Base-by-base conservation (phyloP, 2,329 filamentous ascomycete genomes). In the Cordyceps farinosa region DNA sequence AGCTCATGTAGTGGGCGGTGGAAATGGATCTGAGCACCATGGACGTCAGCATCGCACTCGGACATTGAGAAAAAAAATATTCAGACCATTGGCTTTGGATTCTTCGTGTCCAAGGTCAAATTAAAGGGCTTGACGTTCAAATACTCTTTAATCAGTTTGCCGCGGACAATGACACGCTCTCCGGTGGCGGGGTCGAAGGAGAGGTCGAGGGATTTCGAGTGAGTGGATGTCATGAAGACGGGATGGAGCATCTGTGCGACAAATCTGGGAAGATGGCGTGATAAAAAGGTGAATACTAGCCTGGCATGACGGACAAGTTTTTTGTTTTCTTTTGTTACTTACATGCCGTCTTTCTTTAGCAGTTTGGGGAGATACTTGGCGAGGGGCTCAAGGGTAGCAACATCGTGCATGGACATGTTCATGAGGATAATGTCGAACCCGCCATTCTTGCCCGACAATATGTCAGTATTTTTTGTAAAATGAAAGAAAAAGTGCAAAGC, bases 331-430 rank as follows among this genome's bases (percentile, higher is more conserved):
- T 22, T 44, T 57, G 22, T 47, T 2, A 56, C 78, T 67, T 71
- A 79, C 75, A 79, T 73, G 53, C 74, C 79, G 22, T 73, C 72
- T 9, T 71, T 70, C 27, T 75, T 76, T 54, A 82, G 69, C 27
- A 82, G 71, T 55, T 68, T 68, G 4, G 76, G 76, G 36, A 83
- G 68, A 1, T 76, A 74, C 13, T 70, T 65, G 1, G 77, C 80
- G 10, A 83, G 69, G 1, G 78, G 76, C 10, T 76, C 74, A 5
- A 83, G 68, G 8, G 73, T 74, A 27, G 77, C 70, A 4, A 82
- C 72, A 62, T 82, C 81, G 77, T 81, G 82, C 50, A 82, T 70
- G 9, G 79, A 80, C 76, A 81, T 81, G 68, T 81, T 83, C 65
- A 80, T 78, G 22, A 77, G 72, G 29, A 82, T 70, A 22, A 80